Base-by-base conservation (phyloP, 2,329 filamentous ascomycete genomes). In the Colletotrichum higginsianum region DNA sequence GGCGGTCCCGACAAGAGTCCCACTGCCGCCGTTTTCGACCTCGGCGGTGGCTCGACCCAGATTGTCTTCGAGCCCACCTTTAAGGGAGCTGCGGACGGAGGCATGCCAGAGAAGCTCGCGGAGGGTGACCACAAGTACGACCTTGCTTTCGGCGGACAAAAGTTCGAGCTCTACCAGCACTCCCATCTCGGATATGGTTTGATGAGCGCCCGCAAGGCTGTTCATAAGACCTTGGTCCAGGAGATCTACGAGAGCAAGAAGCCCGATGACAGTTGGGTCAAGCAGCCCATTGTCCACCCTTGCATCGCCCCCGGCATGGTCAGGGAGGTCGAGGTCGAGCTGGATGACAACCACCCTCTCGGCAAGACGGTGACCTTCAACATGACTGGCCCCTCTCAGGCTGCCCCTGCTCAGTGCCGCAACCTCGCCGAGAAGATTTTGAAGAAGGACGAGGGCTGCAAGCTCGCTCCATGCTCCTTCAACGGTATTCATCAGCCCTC, bases 61-160 rank as follows among this genome's bases (percentile, higher is more conserved):
- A 98, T 99, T 79, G 97, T 99, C 76, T 99, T 98, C 83, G 91
- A 99, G 86, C 97, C 97, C 26, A 97, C 93, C 62, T 99, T 98
- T 84, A 92, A 94, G 80, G 88, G 89, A 66, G 88, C 89, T 67
- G 83, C 89, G 66, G 86, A 88, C 61, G 93, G 94, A 73, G 95
- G 95, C 71, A 93, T 98, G 87, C 95, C 95, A 0, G 92, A 94
- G 80, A 93, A 92, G 81, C 88, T 99, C 78, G 89, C 92, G 21
- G 92, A 95, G 53, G 96, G 96, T 67, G 95, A 98, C 79, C 96
- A 99, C 89, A 98, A 97, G 85, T 99, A 98, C 84, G 89, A 92
- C 63, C 91, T 99, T 71, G 89, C 91, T 74, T 99, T 98, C 78
- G 95, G 96, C 75, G 96, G 95, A 73, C 93, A 94, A 75, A 87